Percentiles rank a stretch among this genome's conserved stretches.
These are phyloP conservation scores for Nemania abortiva DNA, from an alignment of 2,329 filamentous ascomycete species.

Conservation along the genomic window DNA sequence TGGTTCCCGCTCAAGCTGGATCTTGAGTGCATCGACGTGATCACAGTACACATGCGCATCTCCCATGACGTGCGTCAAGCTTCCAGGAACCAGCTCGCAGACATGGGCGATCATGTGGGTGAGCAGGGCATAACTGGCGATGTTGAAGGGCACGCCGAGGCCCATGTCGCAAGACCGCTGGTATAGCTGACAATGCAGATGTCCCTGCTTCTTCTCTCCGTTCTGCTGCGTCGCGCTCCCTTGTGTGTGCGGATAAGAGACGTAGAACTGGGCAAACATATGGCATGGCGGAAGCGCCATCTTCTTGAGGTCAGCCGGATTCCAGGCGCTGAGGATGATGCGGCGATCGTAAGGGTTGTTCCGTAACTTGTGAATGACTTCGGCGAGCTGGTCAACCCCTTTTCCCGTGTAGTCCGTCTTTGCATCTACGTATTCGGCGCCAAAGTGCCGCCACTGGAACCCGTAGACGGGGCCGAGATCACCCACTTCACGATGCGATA, in stretches of 20 bases:
- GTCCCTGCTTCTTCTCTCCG: constrained; percentile 66
- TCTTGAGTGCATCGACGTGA: constrained; percentile 86
- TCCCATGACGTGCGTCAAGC: constrained; percentile 94
- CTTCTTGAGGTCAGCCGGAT: constrained; percentile 79
- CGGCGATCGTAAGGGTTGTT: constrained; percentile 87
- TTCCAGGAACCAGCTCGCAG: constrained; percentile 85
- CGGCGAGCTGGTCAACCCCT: constrained; percentile 92
- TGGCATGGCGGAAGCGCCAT: constrained; percentile 86
- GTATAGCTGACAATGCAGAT: constrained; percentile 89
- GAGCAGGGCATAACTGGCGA: constrained; percentile 91
- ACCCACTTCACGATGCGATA: constrained; percentile 83
- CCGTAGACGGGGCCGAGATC: constrained; percentile 97
- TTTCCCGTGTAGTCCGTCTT: constrained; percentile 85
- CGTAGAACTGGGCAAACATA: constrained; percentile 88
- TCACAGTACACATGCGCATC: constrained; percentile 98
- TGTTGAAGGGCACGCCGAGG: constrained; percentile 97
- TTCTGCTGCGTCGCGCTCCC: constrained; percentile 49
- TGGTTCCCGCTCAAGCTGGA: constrained; percentile 84
- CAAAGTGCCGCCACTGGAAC: constrained; percentile 99
- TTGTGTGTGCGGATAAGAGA: constrained; percentile 66
- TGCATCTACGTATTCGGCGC: constrained; percentile 85
- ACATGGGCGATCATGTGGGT: constrained; percentile 96
- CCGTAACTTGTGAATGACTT: constrained; percentile 88
- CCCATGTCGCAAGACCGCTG: constrained; percentile 98
- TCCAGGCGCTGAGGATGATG: constrained; percentile 95